Evolutionary conservation across 2,329 filamentous ascomycete genomes (phyloP).

Genomic region (Chaetomiaceae sp.): DNA sequence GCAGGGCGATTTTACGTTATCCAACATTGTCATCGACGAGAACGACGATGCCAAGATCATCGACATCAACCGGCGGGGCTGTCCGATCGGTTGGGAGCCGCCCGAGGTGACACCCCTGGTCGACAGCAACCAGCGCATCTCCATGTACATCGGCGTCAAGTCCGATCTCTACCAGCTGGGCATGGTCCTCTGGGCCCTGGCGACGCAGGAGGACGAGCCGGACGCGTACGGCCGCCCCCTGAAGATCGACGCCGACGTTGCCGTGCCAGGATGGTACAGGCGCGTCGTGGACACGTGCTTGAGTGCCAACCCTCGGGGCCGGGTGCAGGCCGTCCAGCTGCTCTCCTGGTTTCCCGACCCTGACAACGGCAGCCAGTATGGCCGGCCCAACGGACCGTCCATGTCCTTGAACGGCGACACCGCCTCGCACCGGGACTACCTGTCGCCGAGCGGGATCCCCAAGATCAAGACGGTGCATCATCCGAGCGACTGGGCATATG

Average conservation of each 20-base stretch:
- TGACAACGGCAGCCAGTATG: constrained; percentile 26
- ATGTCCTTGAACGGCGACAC: constrained; percentile 37
- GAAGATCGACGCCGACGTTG: constrained; percentile 49
- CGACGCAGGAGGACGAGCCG: constrained; percentile 82
- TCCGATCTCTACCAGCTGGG: constrained; percentile 93
- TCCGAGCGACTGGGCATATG: constrained; percentile 41
- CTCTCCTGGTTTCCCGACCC: constrained; percentile 60
- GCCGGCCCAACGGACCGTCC: constrained; percentile 29
- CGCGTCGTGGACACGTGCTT: constrained; percentile 73
- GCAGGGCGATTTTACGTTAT: constrained; percentile 94
- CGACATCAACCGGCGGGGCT: constrained; percentile 96
- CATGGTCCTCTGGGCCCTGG: constrained; percentile 94
- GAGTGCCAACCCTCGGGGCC: constrained; percentile 64
- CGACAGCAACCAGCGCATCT: constrained; percentile 81
- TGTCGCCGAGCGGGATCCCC: constrained; percentile 32
- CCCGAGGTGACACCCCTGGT: constrained; percentile 85
- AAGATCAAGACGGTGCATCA: constrained; percentile 39
- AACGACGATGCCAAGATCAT: constrained; percentile 90
- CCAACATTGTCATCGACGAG: constrained; percentile 90
- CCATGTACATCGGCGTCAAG: constrained; percentile 97
- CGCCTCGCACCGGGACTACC: constrained; percentile 37
- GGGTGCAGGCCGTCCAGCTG: constrained; percentile 68
- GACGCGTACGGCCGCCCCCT: constrained; percentile 73
- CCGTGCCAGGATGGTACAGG: constrained; percentile 75
- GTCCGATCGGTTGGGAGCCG: constrained; percentile 95